A percentile compares a stretch with the other conserved stretches of the same genome.
These are phyloP conservation scores for Ophiostoma ips DNA, from an alignment of 2,329 filamentous ascomycete genomes.

Conservation along the genomic window DNA sequence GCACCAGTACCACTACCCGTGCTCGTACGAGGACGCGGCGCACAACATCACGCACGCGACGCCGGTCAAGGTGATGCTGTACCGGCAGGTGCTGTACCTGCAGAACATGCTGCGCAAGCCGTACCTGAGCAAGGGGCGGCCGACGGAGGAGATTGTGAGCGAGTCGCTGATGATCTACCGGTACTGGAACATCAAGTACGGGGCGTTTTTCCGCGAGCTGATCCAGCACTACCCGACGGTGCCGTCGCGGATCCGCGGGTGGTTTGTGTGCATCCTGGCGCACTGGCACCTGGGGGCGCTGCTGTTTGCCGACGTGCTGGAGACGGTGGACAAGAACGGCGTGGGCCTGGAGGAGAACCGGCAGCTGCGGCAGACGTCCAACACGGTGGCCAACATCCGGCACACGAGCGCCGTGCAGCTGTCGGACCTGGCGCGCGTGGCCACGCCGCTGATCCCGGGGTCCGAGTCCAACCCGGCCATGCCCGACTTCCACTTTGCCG, in stretches of 20 bases:
- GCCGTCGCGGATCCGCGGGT: conserved; percentile 40
- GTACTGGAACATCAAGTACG: conserved; percentile 40
- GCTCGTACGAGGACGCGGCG: conserved; percentile 36
- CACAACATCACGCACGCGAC: conserved; percentile 36
- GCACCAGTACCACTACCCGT: conserved; percentile 33
- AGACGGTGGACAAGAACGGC: conserved; percentile 30
- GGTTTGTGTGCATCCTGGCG: conserved; percentile 42
- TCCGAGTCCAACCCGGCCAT: conserved; percentile 17
- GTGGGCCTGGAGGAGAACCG: conserved; percentile 18
- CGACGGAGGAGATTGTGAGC: conserved; percentile 34
- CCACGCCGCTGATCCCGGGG: conserved; percentile 19
- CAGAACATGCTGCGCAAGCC: conserved; percentile 34
- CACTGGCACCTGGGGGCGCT: conserved; percentile 45
- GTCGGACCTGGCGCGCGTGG: conserved; percentile 33
- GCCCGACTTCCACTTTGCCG: conserved; percentile 35
- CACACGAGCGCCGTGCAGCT: conserved; percentile 30
- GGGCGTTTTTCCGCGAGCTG: conserved; percentile 37
- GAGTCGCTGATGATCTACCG: conserved; percentile 35
- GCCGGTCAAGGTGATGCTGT: conserved; percentile 45
- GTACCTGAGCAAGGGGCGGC: conserved; percentile 19
- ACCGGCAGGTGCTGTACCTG: conserved; percentile 40
- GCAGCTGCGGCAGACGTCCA: conserved; percentile 16
- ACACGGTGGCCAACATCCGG: conserved; percentile 27
- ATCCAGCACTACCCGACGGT: conserved; percentile 34
- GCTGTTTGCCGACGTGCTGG: conserved; percentile 39